Base-by-base conservation (phyloP, 208 protist species). In the Crithidia sp. region DNA sequence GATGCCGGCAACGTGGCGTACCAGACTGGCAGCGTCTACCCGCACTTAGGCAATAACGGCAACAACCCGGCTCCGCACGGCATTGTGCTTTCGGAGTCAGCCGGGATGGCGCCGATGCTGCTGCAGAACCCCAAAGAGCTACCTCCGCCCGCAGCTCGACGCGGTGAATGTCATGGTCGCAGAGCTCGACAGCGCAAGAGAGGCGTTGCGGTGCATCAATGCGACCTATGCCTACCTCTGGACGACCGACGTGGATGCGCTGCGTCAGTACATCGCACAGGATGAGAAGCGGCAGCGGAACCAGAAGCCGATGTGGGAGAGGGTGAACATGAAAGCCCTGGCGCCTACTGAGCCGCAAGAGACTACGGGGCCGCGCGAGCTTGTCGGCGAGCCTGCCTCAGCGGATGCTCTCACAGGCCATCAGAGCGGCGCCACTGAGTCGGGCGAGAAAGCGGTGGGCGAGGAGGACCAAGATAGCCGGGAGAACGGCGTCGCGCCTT, bases 191-290 rank as follows among this genome's bases (percentile, higher is more conserved):
- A 82, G 63, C 41, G 68, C 78, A 8, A 82, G 76, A 47, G 79
- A 82, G 57, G 55, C 77, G 53, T 55, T 91, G 49, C 76, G 65
- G 44, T 57, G 62, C 6, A 53, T 88, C 8, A 91, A 85, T 58
- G 62, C 70, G 28, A 44, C 52, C 19, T 80, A 81, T 43, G 81
- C 77, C 36, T 91, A 78, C 68, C 49, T 91, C 10, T 87, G 81
- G 83, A 91, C 86, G 12, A 83, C 75, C 4, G 64, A 88, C 37
- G 64, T 85, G 40, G 63, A 71, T 41, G 47, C 50, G 49, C 59
- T 91, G 56, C 68, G 80, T n/a, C 58, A 68, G n/a, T 86, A 75
- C 60, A n/a, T 76, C 28, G 72, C 69, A 40, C 66, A 76, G 39
- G 71, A 70, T 8, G 71, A 76, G 41, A 77, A 74, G 39, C 66